phyloP scores from a whole-genome alignment of 2,329 filamentous ascomycete species.

The Cryphonectria carpinicola region DNA sequence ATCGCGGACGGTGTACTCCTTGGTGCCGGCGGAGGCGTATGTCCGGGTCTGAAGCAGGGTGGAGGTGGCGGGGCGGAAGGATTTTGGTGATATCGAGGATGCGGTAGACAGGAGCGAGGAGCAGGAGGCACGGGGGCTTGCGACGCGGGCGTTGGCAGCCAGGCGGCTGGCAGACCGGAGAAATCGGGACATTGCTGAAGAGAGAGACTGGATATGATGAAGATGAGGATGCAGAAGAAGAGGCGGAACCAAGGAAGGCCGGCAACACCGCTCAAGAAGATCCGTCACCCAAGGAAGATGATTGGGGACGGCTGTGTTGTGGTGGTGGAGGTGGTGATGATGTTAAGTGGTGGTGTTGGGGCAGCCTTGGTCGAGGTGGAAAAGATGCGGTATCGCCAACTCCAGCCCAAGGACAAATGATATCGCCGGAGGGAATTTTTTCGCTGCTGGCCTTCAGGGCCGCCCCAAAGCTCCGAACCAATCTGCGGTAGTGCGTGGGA shows the following conservation, averaged over 20 bases:
- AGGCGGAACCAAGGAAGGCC: neutral
- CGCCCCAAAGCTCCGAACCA: conserved; percentile 24
- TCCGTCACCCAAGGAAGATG: conserved; percentile 3
- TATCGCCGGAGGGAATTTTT: conserved; percentile 27
- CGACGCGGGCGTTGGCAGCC: conserved; percentile 42
- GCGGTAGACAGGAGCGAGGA: conserved; percentile 34
- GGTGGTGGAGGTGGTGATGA: neutral
- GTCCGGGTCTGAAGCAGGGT: conserved; percentile 53
- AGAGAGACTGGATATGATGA: conserved; percentile 24
- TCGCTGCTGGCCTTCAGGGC: conserved; percentile 7
- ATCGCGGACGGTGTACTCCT: conserved; percentile 96
- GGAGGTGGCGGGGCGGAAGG: conserved; percentile 32
- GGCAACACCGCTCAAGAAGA: neutral
- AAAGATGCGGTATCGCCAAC: conserved; percentile 14
- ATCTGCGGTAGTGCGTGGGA: conserved; percentile 14
- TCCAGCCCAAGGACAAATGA: neutral
- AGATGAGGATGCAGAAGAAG: neutral
- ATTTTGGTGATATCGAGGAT: conserved; percentile 28
- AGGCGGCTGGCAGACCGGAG: conserved; percentile 49
- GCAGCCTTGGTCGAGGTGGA: neutral
- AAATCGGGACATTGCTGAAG: conserved; percentile 48
- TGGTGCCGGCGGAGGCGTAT: conserved; percentile 66
- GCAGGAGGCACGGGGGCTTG: conserved; percentile 31
- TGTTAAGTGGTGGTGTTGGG: neutral
- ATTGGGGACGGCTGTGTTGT: conserved; percentile 3